These are phyloP conservation scores for Calvatia gigantea DNA, from an alignment of 768 basidiomycete genomes.

Conservation along the genomic window DNA sequence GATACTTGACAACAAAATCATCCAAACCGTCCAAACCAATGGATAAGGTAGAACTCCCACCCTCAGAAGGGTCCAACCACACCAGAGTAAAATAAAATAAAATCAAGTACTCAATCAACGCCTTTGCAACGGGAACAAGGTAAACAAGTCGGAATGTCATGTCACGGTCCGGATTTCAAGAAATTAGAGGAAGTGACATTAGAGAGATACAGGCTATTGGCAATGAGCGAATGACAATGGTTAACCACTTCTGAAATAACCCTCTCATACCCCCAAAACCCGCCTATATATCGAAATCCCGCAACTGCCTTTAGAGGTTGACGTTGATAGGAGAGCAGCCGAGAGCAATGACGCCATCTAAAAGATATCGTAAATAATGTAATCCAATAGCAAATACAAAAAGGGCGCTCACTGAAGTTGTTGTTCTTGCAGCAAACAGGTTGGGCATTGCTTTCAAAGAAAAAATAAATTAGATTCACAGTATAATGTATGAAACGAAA, in stretches of 20 bases:
- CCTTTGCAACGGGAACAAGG: too few relatives aligned
- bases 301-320: not conserved
- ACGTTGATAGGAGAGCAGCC: not conserved
- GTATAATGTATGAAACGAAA: not conserved
- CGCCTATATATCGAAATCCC: not conserved
- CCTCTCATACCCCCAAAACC: not conserved
- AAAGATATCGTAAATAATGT: not conserved
- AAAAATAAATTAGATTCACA: not conserved
- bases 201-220: not conserved
- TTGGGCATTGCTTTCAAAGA: not conserved
- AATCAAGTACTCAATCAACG: too few relatives aligned
- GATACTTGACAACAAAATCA: too few relatives aligned
- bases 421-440: conserved; percentile 4
- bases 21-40: too few relatives aligned
- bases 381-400: not conserved
- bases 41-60: too few relatives aligned
- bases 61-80: too few relatives aligned
- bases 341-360: not conserved
- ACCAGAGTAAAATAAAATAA: too few relatives aligned
- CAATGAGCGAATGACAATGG: not conserved
- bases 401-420: conserved; percentile 3
- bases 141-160: too few relatives aligned
- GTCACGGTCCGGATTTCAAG: too few relatives aligned
- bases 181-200: not conserved
- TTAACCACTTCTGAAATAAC: not conserved